Evolutionary conservation across 2,329 filamentous ascomycete species (phyloP), one percentile per base, ranked within the genome.

Genomic region (Coleophoma cylindrospora): DNA sequence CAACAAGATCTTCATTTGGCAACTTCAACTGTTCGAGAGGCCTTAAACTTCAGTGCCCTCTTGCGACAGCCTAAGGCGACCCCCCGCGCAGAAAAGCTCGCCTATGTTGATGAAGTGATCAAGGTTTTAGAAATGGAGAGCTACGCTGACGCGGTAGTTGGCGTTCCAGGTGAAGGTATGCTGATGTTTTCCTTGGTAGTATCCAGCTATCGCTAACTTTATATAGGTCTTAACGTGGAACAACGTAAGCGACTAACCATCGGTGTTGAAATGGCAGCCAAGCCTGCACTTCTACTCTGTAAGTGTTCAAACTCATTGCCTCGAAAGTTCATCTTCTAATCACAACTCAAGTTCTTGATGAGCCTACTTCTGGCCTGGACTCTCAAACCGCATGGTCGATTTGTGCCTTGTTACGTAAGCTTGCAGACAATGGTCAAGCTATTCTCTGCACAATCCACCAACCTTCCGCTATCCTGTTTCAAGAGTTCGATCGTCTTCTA

Each of bases 371-470:
- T 27, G 92, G 92, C 74, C 82, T 96, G 17, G 92, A 96, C 69
- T 89, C 84, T 63, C 91, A 96, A 68, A 95, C 91, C 1, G 92
- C 91, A 1, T 96, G 90, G 89, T 88, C 89, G 56, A 96, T 96
- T 64, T 78, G 91, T 43, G 86, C 90, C 66, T 79, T 96, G 11
- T 79, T 97, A 38, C 87, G 95, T 69, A 96, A 95, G 70, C 77
- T 96, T 34, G 90, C 90, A 61, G 87, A 92, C 67, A 87, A 84
- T 55, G 91, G 92, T 14, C 90, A 95, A 66, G 91, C 92, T 47
- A 89, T 96, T 68, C 83, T 96, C n/a, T 96, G 91, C 72, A 96
- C 92, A 0, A 96, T 96, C 54, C 92, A 97, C 67, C 92, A 97
- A 68, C 92, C 92, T n/a, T 95, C 89, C 13, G 91, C 91, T 34